Base-by-base conservation (phyloP, 345 rosid genomes). In the Ailanthus altissimus region DNA sequence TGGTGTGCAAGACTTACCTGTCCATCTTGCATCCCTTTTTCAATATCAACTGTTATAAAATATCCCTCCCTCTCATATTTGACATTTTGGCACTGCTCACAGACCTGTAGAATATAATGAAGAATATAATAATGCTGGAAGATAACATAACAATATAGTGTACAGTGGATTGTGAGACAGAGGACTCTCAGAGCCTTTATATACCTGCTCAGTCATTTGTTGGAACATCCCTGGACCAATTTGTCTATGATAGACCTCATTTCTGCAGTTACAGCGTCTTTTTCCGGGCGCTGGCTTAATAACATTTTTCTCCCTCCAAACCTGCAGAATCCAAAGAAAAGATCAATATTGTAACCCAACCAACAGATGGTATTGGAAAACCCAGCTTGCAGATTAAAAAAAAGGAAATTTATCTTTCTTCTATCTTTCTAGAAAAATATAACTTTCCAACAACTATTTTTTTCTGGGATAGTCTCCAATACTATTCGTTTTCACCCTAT, bases 191-290 rank as follows among this genome's bases (percentile, higher is more conserved):
- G 56, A 67, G 61, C n/a, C 56, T 25, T 21, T 21, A 36, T 32
- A 56, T 80, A 93, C 99, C 98, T 91, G 91, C 75, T 97, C 97
- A 36, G 98, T 94, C 98, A 94, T 97, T 84, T 97, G 99, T 79
- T 97, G 99, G 85, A 92, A 97, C 98, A 97, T 97, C 73, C 99
- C 98, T 6, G 99, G 99, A 83, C 98, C 99, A 82, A 97, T 91
- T 88, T 97, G 99, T 84, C 85, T 91, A 85, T 94, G 99, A 72
- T 94, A 94, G 73, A 97, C 96, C 86, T 97, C 97, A 83, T 97
- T 94, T 86, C 97, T 92, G 83, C 99, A 97, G 82, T 97, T 94
- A 77, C 99, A 97, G 32, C 86, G 89, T 81, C 99, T 83, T 87
- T 94, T 97, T 18, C 99, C 99, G 6, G 98, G 92, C 71, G 99